These are phyloP conservation scores for Wallacemonas rigidus DNA, from an alignment of 208 protist species.

Conservation along the genomic window DNA sequence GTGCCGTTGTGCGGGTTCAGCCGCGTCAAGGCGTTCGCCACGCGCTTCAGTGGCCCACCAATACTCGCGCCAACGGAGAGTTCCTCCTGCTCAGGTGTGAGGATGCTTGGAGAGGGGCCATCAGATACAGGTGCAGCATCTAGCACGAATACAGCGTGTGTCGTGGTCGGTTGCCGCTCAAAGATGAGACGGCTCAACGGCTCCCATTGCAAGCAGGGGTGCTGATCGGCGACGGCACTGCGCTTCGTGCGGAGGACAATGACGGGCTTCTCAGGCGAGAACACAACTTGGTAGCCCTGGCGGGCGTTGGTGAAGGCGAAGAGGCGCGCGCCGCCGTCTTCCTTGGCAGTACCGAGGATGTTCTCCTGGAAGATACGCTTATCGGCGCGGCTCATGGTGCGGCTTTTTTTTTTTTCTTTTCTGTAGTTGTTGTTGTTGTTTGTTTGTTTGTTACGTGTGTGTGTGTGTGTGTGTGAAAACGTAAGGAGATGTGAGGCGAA, in stretches of 20 bases:
- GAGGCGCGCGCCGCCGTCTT: slow-evolving; percentile 52
- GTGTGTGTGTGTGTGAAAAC: not conserved
- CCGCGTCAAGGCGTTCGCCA: slow-evolving; percentile 58
- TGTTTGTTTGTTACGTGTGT: not conserved
- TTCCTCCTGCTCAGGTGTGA: slow-evolving; percentile 55
- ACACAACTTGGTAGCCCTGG: slow-evolving; percentile 61
- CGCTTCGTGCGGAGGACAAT: slow-evolving; percentile 75
- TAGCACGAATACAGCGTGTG: slow-evolving; percentile 70
- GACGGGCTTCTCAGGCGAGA: slow-evolving; percentile 70
- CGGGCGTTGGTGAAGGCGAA: slow-evolving; percentile 82
- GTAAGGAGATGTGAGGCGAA: no score
- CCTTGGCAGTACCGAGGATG: slow-evolving; percentile 61
- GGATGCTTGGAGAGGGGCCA: slow-evolving; percentile 25
- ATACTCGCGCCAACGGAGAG: slow-evolving; percentile 38
- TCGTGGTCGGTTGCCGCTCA: slow-evolving; percentile 61
- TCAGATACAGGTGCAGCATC: slow-evolving; percentile 39
- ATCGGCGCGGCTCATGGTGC: slow-evolving; percentile 64
- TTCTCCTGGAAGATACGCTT: slow-evolving; percentile 64
- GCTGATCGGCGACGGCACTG: slow-evolving; percentile 30
- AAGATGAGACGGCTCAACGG: slow-evolving; percentile 64
- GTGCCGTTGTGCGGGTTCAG: slow-evolving; percentile 79
- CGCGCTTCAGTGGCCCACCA: slow-evolving; percentile 58
- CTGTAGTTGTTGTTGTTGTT: no score
- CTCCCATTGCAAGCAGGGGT: slow-evolving; percentile 78
- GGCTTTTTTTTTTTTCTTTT: slow-evolving; percentile 9